These are phyloP conservation scores for Colletotrichum eleusines DNA, from an alignment of 2,329 filamentous ascomycete genomes.

Conservation along the genomic window DNA sequence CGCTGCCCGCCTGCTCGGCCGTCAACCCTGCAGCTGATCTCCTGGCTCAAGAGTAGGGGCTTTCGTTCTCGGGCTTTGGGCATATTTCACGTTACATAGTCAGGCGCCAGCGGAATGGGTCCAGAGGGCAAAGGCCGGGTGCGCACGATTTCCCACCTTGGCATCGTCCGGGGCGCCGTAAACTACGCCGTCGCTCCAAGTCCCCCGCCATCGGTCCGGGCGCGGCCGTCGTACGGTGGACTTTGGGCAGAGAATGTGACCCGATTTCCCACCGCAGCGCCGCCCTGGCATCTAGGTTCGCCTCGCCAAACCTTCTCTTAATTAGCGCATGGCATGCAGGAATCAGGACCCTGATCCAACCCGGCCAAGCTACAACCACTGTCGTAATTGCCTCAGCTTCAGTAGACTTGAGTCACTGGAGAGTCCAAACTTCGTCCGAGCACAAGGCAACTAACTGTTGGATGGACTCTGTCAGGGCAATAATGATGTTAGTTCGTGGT, in stretches of 20 bases:
- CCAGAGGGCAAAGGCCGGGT: background rate
- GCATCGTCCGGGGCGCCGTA: constrained; percentile 9
- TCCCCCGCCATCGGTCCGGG: constrained; percentile 24
- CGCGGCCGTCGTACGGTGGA: constrained; percentile 8
- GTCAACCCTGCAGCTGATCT: constrained; percentile 17
- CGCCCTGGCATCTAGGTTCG: constrained; percentile 25
- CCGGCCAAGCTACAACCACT: constrained; percentile 11
- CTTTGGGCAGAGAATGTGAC: constrained; percentile 1
- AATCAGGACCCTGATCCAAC: constrained; percentile 35
- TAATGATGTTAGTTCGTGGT: background rate
- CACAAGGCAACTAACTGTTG: constrained; percentile 4
- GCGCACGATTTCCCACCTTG: constrained; percentile 17
- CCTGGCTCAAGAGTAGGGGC: background rate
- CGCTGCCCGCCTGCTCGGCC: background rate
- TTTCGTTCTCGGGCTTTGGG: background rate
- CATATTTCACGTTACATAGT: background rate
- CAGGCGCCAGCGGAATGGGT: background rate
- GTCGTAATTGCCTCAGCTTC: constrained; percentile 13
- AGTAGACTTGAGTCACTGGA: constrained; percentile 1
- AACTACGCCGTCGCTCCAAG: constrained; percentile 4
- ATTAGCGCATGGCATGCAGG: constrained; percentile 18
- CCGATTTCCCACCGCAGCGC: constrained; percentile 8
- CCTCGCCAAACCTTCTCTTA: constrained; percentile 24
- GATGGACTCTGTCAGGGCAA: constrained; percentile 3
- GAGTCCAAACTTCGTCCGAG: constrained; percentile 39